These are phyloP conservation scores for Breynia disticha DNA, from an alignment of 441 rosid species.

Conservation along the genomic window DNA sequence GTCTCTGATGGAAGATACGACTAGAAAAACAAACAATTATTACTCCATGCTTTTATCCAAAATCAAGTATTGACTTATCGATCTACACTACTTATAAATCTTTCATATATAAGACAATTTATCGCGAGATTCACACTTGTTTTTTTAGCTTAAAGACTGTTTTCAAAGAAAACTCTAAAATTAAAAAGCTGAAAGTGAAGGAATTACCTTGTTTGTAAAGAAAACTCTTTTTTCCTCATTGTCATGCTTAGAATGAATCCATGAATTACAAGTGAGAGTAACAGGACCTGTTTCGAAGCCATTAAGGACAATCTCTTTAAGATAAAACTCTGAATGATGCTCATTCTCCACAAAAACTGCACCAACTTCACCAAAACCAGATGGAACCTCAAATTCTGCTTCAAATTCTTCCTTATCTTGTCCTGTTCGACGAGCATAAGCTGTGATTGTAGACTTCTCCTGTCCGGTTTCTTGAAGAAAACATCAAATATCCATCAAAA, in stretches of 20 bases:
- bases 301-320: constrained; percentile 38
- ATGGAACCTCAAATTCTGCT: constrained; percentile 36
- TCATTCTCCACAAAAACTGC: constrained; percentile 51
- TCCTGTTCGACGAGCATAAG: too few relatives aligned
- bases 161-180: too few relatives aligned
- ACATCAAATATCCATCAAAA: background rate
- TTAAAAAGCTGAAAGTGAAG: too few relatives aligned
- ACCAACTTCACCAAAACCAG: constrained; percentile 48
- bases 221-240: constrained; percentile 39
- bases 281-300: constrained; percentile 30
- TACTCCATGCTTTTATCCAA: too few relatives aligned
- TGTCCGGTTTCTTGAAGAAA: constrained; percentile 21
- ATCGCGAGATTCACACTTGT: too few relatives aligned
- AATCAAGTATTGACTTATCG: too few relatives aligned
- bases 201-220: constrained; percentile 48
- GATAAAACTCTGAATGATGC: constrained; percentile 45
- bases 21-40: background rate
- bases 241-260: constrained; percentile 44
- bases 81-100: too few relatives aligned
- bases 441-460: too few relatives aligned
- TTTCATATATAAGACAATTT: too few relatives aligned
- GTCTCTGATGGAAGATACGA: constrained; percentile 7
- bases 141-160: too few relatives aligned
- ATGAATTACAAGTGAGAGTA: constrained; percentile 37
- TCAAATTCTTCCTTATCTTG: constrained; percentile 25